These are phyloP conservation scores for Claviceps arundinis DNA, from an alignment of 2,329 filamentous ascomycete species.

Conservation along the genomic window DNA sequence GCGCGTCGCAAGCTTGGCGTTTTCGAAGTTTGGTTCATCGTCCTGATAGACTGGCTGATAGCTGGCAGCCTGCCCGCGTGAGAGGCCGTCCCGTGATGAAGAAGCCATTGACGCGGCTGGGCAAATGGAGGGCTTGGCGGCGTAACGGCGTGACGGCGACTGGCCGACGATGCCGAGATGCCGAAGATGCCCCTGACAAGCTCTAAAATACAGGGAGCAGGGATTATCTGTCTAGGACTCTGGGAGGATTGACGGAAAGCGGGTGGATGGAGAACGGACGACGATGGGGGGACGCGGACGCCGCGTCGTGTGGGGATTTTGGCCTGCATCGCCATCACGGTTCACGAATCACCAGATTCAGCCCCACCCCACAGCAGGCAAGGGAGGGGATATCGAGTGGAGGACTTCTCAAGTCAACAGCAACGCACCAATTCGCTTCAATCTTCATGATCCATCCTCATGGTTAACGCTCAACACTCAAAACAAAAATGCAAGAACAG, in stretches of 20 bases:
- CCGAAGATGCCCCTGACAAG: background rate
- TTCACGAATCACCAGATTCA: background rate
- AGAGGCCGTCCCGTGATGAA: constrained; percentile 6
- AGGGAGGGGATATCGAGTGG: no score
- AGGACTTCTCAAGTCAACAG: no score
- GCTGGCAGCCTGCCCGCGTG: constrained; percentile 9
- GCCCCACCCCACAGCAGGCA: background rate
- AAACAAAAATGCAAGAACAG: no score
- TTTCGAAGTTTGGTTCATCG: constrained; percentile 9
- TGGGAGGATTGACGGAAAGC: background rate
- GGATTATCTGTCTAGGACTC: background rate
- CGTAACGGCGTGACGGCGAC: background rate
- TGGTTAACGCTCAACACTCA: no score
- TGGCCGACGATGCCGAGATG: background rate
- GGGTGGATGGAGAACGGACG: background rate
- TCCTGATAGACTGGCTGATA: constrained; percentile 23
- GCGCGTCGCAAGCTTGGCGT: background rate
- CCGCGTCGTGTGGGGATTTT: no score
- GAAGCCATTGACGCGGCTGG: constrained; percentile 1
- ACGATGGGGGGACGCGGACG: background rate
- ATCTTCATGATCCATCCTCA: no score
- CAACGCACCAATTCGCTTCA: no score
- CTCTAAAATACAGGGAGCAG: background rate
- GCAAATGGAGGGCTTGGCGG: background rate
- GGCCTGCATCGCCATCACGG: no score